Conservation (phyloP, 768 basidiomycete species). For the Kwoniella heveanensis region DNA sequence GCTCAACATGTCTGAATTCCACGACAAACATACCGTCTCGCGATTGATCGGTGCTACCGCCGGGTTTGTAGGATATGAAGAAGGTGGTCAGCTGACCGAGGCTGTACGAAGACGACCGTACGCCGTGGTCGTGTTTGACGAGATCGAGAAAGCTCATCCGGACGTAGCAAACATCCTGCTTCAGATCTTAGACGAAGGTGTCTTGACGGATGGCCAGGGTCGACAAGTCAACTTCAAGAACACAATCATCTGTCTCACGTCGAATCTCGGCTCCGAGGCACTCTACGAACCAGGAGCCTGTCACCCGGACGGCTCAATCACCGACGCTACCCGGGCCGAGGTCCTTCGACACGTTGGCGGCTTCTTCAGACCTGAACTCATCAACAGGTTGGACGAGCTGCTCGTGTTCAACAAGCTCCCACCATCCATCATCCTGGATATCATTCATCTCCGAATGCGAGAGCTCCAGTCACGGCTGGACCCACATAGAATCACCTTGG, state of each 20-base stretch:
- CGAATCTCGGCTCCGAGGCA: slow-evolving; percentile 69
- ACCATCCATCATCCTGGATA: slow-evolving; percentile 69
- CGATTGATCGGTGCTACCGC: slow-evolving; percentile 89
- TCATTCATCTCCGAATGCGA: slow-evolving; percentile 72
- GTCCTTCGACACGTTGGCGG: slow-evolving; percentile 75
- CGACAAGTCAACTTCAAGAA: slow-evolving; percentile 93
- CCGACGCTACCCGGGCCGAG: slow-evolving; percentile 64
- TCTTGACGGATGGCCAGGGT: slow-evolving; percentile 85
- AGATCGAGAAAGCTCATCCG: slow-evolving; percentile 90
- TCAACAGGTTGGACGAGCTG: slow-evolving; percentile 75
- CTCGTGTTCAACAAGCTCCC: slow-evolving; percentile 84
- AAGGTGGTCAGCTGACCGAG: slow-evolving; percentile 82
- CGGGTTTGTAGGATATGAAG: slow-evolving; percentile 89
- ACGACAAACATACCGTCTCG: slow-evolving; percentile 87
- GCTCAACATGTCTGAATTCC: slow-evolving; percentile 97
- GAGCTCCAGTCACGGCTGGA: slow-evolving; percentile 72
- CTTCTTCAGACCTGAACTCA: slow-evolving; percentile 85
- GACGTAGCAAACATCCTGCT: slow-evolving; percentile 88
- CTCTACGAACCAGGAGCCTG: slow-evolving; percentile 70
- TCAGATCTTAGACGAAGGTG: slow-evolving; percentile 88
- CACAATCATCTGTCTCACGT: slow-evolving; percentile 87
- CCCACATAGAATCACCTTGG: slow-evolving; percentile 68
- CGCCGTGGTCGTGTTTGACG: slow-evolving; percentile 69
- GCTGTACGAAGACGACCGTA: slow-evolving; percentile 90
- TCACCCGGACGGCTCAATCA: slow-evolving; percentile 67